These are phyloP conservation scores for Telopea speciosissima DNA, from an alignment of 177 flowering plant species.

Conservation along the genomic window DNA sequence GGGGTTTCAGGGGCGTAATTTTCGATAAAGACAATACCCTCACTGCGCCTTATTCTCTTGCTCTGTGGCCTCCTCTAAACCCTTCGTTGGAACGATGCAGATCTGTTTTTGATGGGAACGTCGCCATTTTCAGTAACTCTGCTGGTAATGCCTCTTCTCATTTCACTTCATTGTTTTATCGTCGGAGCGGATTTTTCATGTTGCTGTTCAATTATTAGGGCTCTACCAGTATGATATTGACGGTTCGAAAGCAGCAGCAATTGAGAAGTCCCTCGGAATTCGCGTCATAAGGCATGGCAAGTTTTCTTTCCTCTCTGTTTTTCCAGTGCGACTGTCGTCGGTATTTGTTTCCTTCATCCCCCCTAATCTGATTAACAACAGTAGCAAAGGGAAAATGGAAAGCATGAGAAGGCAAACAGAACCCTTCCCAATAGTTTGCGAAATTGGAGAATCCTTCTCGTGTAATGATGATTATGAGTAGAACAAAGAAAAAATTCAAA, in stretches of 20 bases:
- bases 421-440: too few relatives aligned
- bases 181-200: neutral
- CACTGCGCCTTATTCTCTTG: constrained; percentile 66
- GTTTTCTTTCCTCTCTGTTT: constrained; percentile 8
- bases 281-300: constrained; percentile 73
- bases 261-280: constrained; percentile 62
- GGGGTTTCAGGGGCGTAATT: constrained; percentile 75
- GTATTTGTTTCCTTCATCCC: neutral
- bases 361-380: too few relatives aligned
- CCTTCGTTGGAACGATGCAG: constrained; percentile 59
- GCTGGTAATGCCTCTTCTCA: constrained; percentile 41
- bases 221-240: constrained; percentile 67
- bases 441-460: too few relatives aligned
- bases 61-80: constrained; percentile 48
- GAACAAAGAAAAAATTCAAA: too few relatives aligned
- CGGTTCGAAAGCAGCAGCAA: constrained; percentile 55
- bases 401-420: too few relatives aligned
- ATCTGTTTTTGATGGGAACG: constrained; percentile 57
- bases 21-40: constrained; percentile 94
- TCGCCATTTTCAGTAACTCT: constrained; percentile 80
- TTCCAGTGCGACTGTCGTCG: too few relatives aligned
- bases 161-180: neutral
- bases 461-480: too few relatives aligned
- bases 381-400: too few relatives aligned
- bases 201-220: constrained; percentile 30